Percentiles rank a stretch among this genome's conserved stretches.
These are phyloP conservation scores for Colletotrichum sp. DNA, from an alignment of 2,329 filamentous ascomycete species.

Conservation along the genomic window DNA sequence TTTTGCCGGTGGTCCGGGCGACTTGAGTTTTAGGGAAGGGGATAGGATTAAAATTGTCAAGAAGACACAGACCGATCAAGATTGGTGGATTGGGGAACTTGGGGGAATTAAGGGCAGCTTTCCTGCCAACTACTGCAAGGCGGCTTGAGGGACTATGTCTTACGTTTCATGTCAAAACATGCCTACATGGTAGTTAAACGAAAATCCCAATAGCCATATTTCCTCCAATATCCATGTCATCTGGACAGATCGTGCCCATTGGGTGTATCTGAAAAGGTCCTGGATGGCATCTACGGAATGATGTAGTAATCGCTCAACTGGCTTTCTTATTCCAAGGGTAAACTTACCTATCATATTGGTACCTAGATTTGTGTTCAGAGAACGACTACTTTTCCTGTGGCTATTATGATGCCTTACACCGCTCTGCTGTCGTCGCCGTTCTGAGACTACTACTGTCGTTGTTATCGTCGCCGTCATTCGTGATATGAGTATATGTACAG, in stretches of 20 bases:
- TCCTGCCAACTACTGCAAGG: conserved; percentile 81
- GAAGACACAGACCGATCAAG: conserved; percentile 80
- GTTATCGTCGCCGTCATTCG: no score
- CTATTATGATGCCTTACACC: no score
- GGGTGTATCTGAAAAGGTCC: neutral
- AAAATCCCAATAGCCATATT: neutral
- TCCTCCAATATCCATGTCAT: neutral
- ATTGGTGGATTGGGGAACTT: conserved; percentile 88
- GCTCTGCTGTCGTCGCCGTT: no score
- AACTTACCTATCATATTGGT: neutral
- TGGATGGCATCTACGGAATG: neutral
- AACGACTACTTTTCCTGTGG: no score
- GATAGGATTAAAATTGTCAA: conserved; percentile 79
- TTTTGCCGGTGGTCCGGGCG: conserved; percentile 75
- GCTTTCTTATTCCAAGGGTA: neutral
- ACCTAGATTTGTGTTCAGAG: neutral
- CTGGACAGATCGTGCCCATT: neutral
- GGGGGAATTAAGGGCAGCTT: conserved; percentile 73
- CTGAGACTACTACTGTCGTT: no score
- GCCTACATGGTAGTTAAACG: neutral
- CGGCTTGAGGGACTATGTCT: conserved; percentile 24
- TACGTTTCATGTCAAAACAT: neutral
- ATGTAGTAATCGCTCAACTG: neutral
- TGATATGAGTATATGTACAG: no score
- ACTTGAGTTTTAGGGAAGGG: conserved; percentile 77